A percentile compares a stretch with the other conserved stretches of the same genome.
phyloP scores from a whole-genome alignment of 352 stramenopile genomes.

The Globisporangium mamillatum region DNA sequence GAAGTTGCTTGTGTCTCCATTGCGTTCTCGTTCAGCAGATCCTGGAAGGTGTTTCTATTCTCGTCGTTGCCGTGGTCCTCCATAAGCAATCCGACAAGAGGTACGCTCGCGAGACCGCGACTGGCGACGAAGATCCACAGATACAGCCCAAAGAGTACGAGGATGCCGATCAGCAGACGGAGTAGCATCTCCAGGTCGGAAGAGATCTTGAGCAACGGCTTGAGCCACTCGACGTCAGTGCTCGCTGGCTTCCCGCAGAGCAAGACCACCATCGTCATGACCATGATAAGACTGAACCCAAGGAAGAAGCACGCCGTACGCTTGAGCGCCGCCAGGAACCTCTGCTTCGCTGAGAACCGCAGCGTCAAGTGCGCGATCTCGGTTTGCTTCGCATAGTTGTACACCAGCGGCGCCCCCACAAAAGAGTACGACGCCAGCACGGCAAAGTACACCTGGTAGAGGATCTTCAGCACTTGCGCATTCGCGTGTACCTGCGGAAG shows the following conservation, averaged over 20 bases:
- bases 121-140: conserved; percentile 75
- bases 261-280: conserved; percentile 67
- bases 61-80: conserved; percentile 72
- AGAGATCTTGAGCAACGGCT: conserved; percentile 72
- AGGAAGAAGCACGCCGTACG: conserved; percentile 75
- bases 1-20: conserved; percentile 65
- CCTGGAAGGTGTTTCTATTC: conserved; percentile 65
- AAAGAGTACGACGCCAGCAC: conserved; percentile 64
- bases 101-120: conserved; percentile 67
- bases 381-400: conserved; percentile 81
- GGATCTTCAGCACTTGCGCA: conserved; percentile 40
- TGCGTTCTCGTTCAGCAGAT: conserved; percentile 69
- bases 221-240: conserved; percentile 80
- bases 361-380: conserved; percentile 83
- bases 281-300: conserved; percentile 56
- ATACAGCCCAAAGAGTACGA: conserved; percentile 74
- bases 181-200: conserved; percentile 73
- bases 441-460: conserved; percentile 79
- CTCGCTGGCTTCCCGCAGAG: conserved; percentile 75
- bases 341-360: conserved; percentile 47
- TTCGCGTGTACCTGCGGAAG: conserved; percentile 60
- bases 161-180: conserved; percentile 64
- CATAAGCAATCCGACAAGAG: conserved; percentile 75
- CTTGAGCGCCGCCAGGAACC: conserved; percentile 61
- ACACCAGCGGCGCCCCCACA: conserved; percentile 67